These are phyloP conservation scores for Forsythia suspensa DNA, from an alignment of 257 asterid species.

Conservation along the genomic window DNA sequence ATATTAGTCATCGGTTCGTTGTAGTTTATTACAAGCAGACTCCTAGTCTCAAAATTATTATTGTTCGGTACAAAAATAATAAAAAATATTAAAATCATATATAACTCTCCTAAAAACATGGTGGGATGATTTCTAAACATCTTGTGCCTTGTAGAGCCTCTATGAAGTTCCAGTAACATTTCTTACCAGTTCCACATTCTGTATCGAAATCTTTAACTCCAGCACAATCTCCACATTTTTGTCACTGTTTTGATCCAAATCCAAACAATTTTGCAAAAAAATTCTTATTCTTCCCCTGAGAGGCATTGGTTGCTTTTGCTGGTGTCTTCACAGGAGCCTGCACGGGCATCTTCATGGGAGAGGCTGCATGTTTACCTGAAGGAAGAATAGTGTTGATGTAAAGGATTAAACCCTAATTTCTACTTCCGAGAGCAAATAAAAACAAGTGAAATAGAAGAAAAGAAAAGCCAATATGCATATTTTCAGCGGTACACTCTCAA, in stretches of 20 bases:
- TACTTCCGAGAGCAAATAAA: no score
- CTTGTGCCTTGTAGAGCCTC: slow-evolving; percentile 7
- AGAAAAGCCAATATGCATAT: no score
- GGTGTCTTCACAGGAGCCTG: slow-evolving; percentile 2
- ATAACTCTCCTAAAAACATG: slow-evolving; percentile 19
- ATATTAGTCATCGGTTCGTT: neutral
- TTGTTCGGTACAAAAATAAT: slow-evolving; percentile 20
- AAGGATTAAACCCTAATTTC: no score
- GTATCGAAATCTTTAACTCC: neutral
- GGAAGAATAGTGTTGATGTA: neutral
- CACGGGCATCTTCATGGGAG: neutral
- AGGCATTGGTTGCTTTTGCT: slow-evolving; percentile 38
- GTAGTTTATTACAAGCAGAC: neutral
- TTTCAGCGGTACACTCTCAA: no score
- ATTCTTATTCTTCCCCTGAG: slow-evolving; percentile 56
- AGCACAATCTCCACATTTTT: slow-evolving; percentile 11
- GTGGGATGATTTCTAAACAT: slow-evolving; percentile 2
- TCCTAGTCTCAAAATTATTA: neutral
- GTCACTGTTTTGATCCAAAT: slow-evolving; percentile 58
- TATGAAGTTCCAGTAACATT: neutral
- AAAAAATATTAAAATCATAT: slow-evolving; percentile 4
- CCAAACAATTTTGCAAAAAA: slow-evolving; percentile 77
- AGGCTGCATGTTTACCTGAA: neutral
- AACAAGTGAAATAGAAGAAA: no score
- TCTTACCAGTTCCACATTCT: neutral